Conservation (phyloP, 257 asterid genomes). For the Solanum gracilifrons region DNA sequence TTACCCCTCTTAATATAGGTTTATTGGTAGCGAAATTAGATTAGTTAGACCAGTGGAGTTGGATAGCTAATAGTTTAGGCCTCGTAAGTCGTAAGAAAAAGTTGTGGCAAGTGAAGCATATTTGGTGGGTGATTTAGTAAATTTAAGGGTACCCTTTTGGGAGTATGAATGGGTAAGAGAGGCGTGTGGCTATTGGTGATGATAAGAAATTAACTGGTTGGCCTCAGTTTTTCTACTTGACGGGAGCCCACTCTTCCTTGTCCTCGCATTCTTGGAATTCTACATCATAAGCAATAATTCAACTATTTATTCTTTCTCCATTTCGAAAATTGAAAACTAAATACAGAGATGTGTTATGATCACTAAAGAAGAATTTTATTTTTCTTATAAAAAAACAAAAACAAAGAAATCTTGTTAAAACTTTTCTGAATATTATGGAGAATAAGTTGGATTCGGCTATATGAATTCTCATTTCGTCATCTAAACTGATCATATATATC, state of each 20-base stretch:
- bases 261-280: not conserved
- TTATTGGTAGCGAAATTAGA: not conserved
- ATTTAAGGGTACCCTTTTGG: not conserved
- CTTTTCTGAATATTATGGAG: not conserved
- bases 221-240: not conserved
- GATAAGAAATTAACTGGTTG: not conserved
- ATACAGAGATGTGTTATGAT: not conserved
- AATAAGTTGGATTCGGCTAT: accelerated
- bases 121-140: not conserved
- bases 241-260: not conserved
- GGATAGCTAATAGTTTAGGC: not conserved
- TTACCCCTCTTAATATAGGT: not conserved
- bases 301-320: not conserved
- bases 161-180: not conserved
- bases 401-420: not conserved
- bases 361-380: not conserved
- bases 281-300: not conserved
- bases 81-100: not conserved
- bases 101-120: not conserved
- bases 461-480: not conserved
- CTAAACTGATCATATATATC: not conserved
- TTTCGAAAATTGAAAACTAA: not conserved
- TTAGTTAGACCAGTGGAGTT: not conserved
- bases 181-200: not conserved
- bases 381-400: not conserved